phyloP scores from a whole-genome alignment of 768 basidiomycete genomes.

The Boletus rex-veris region DNA sequence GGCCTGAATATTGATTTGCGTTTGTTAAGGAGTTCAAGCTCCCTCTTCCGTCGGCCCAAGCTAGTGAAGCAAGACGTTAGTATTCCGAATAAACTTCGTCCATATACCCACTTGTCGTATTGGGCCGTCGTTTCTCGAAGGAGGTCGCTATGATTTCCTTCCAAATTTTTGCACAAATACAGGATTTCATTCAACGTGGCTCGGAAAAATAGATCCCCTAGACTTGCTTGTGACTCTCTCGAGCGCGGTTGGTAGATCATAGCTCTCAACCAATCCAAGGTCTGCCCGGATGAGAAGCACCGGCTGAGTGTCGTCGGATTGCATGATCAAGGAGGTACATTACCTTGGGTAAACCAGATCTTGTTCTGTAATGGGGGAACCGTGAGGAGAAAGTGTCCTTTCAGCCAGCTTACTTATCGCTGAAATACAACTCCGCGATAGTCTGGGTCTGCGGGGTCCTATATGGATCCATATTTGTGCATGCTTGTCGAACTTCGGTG shows the following conservation, averaged over 20 bases:
- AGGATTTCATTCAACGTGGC: neutral
- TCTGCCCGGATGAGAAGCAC: no score
- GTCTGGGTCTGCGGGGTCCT: constrained; percentile 3
- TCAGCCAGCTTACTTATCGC: neutral
- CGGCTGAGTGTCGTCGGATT: no score
- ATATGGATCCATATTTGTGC: neutral
- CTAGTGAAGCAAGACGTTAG: neutral
- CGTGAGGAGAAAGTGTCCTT: neutral
- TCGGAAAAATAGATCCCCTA: constrained; percentile 8
- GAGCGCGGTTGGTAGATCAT: no score
- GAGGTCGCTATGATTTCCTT: neutral
- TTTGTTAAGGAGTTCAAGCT: no score
- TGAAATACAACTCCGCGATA: constrained; percentile 4
- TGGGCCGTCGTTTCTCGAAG: neutral
- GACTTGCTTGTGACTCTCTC: neutral
- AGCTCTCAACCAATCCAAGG: no score
- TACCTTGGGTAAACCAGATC: no score
- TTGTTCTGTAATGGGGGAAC: neutral
- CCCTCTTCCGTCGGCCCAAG: neutral
- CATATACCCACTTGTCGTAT: constrained; percentile 1
- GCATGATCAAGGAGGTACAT: no score
- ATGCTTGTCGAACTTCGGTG: no score
- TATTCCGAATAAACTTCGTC: neutral
- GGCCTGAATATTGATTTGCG: neutral
- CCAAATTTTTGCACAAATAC: neutral